Evolutionary conservation across 2,329 filamentous ascomycete genomes (phyloP).

Genomic region (Venturia pyrina): DNA sequence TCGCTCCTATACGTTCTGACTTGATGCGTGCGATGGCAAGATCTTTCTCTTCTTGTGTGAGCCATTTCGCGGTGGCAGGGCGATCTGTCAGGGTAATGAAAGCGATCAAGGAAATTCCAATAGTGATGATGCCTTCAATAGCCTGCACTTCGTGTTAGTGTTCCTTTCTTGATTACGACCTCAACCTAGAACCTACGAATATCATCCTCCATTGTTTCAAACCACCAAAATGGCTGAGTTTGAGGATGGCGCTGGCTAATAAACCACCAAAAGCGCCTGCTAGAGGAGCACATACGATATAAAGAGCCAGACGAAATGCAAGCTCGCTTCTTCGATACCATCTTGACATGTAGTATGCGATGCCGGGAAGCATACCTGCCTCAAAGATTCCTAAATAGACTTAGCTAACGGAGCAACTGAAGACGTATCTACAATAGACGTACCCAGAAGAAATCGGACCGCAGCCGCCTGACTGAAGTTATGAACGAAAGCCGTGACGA

Average conservation of each 20-base stretch:
- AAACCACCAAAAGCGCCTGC: constrained; percentile 64
- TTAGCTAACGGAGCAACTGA: not conserved
- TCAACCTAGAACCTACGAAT: constrained; percentile 32
- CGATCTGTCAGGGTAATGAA: constrained; percentile 59
- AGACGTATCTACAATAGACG: not conserved
- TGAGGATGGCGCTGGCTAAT: constrained; percentile 51
- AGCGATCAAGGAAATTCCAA: constrained; percentile 46
- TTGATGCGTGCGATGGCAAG: constrained; percentile 58
- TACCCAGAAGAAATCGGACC: constrained; percentile 18
- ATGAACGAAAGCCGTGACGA: constrained; percentile 59
- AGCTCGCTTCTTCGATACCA: constrained; percentile 59
- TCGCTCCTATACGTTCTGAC: constrained; percentile 54
- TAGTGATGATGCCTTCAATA: constrained; percentile 59
- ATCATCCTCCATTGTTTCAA: constrained; percentile 58
- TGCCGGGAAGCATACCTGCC: constrained; percentile 63
- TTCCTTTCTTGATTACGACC: not conserved
- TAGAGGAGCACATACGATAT: constrained; percentile 60
- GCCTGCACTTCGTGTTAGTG: constrained; percentile 15
- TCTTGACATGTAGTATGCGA: constrained; percentile 54
- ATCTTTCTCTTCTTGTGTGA: constrained; percentile 54
- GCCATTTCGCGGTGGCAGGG: constrained; percentile 57
- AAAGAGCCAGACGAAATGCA: constrained; percentile 56
- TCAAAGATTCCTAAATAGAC: constrained; percentile 45
- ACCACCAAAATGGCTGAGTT: constrained; percentile 46
- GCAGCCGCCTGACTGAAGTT: constrained; percentile 30